Percentiles rank a stretch among this genome's conserved stretches.
Evolutionary conservation across 2,329 filamentous ascomycete genomes (phyloP).

Genomic region (Alternaria sp.): DNA sequence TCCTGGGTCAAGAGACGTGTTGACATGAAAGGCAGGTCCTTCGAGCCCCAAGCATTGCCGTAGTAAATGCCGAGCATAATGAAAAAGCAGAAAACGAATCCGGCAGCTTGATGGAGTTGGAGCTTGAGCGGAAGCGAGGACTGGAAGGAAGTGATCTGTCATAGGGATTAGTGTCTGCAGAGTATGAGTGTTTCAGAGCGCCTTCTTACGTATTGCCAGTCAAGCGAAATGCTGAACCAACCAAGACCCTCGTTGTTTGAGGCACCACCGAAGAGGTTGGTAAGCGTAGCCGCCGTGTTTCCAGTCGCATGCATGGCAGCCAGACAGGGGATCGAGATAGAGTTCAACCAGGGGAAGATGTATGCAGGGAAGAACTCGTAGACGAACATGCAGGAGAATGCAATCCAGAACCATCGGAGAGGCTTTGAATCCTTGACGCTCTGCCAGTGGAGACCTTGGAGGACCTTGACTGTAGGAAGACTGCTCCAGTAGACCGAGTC

Average conservation of each 20-base stretch:
- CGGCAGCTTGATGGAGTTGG: slow-evolving; percentile 19
- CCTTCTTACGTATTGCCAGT: slow-evolving; percentile 24
- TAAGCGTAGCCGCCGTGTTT: slow-evolving; percentile 16
- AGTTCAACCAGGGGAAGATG: slow-evolving; percentile 25
- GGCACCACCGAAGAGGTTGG: slow-evolving; percentile 21
- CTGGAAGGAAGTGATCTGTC: slow-evolving; percentile 23
- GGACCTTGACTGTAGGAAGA: slow-evolving; percentile 22
- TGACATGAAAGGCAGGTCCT: slow-evolving; percentile 20
- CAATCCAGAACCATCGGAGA: slow-evolving; percentile 24
- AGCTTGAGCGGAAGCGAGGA: slow-evolving; percentile 21
- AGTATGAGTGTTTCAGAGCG: neutral
- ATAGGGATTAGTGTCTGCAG: neutral
- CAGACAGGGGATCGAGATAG: slow-evolving; percentile 21
- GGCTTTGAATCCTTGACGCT: slow-evolving; percentile 22
- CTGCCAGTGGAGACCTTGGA: slow-evolving; percentile 24
- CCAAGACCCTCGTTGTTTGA: slow-evolving; percentile 22
- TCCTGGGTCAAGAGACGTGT: slow-evolving; percentile 19
- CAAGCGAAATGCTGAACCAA: slow-evolving; percentile 16
- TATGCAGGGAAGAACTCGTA: slow-evolving; percentile 26
- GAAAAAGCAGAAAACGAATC: slow-evolving; percentile 15
- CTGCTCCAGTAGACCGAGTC: slow-evolving; percentile 25
- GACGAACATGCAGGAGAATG: slow-evolving; percentile 21
- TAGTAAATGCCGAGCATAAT: slow-evolving; percentile 22
- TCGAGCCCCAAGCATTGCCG: slow-evolving; percentile 21
- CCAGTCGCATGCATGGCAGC: slow-evolving; percentile 22